phyloP scores from a whole-genome alignment of 768 basidiomycete species.

The Mrakia gelida region DNA sequence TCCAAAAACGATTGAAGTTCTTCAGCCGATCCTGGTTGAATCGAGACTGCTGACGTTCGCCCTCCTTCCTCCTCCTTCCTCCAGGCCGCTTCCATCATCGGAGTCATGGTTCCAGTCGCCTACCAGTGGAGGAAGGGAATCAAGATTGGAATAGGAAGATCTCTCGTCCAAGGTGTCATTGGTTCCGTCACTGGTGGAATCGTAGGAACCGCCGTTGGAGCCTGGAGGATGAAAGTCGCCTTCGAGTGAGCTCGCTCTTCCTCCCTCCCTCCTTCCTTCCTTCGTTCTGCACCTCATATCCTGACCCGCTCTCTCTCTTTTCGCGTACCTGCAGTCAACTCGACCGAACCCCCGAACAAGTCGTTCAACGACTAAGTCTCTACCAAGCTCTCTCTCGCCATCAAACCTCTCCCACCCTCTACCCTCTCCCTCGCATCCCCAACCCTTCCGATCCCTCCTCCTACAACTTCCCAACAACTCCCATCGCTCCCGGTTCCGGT shows the following conservation, averaged over 20 bases:
- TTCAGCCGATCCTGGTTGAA: not conserved
- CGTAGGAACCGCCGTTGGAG: not conserved
- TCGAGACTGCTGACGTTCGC: not conserved
- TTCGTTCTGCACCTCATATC: too few species aligned
- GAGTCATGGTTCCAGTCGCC: not conserved
- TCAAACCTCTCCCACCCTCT: not conserved
- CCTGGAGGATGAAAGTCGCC: not conserved
- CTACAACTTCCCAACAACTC: not conserved
- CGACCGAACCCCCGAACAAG: not conserved
- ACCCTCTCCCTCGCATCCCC: not conserved
- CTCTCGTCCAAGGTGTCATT: not conserved
- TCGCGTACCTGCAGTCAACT: too few species aligned
- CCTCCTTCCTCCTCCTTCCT: not conserved
- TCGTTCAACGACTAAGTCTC: not conserved
- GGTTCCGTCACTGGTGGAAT: not conserved
- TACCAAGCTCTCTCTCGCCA: not conserved
- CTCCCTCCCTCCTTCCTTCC: not conserved
- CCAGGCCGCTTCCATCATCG: not conserved
- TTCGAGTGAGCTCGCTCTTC: not conserved
- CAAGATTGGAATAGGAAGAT: not conserved
- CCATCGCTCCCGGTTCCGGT: not conserved
- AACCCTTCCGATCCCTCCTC: conserved; percentile 1
- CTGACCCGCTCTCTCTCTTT: not conserved
- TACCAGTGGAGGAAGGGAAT: not conserved
- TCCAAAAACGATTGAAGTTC: not conserved